phyloP scores from a whole-genome alignment of 2,329 filamentous ascomycete genomes.

The Cladosporium cucumerinum region DNA sequence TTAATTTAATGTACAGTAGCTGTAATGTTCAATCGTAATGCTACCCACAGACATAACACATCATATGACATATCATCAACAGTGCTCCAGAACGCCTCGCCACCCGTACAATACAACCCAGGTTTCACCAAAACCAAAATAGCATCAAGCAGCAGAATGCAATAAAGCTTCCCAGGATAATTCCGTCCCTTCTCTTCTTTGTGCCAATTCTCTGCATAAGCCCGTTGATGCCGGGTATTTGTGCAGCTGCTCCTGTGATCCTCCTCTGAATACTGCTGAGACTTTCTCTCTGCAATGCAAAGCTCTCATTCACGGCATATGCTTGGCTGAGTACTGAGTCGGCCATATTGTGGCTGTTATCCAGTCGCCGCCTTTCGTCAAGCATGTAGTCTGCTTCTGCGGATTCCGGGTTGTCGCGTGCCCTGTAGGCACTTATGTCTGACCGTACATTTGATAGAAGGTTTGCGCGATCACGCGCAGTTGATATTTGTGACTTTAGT shows the following conservation, averaged over 20 bases:
- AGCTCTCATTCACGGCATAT: conserved; percentile 93
- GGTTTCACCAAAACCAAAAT: conserved; percentile 65
- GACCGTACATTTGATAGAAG: conserved; percentile 85
- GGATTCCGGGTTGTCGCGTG: conserved; percentile 65
- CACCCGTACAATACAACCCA: neutral
- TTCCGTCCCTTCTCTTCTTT: conserved; percentile 90
- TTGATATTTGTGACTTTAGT: conserved; percentile 67
- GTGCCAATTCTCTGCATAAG: conserved; percentile 89
- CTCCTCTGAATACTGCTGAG: conserved; percentile 83
- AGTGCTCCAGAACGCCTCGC: conserved; percentile 13
- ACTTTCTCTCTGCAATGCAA: conserved; percentile 81
- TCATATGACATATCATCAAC: neutral
- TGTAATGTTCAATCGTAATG: neutral
- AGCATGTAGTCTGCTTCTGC: conserved; percentile 97
- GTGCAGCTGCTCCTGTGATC: conserved; percentile 83
- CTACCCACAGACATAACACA: neutral
- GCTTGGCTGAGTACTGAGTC: conserved; percentile 92
- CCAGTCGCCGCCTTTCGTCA: conserved; percentile 77
- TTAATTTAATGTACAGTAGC: conserved; percentile 1
- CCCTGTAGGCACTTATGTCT: conserved; percentile 86
- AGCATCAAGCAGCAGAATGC: conserved; percentile 87
- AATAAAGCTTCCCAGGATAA: conserved; percentile 89
- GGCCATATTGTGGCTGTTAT: conserved; percentile 83
- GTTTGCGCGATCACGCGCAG: conserved; percentile 82
- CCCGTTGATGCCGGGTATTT: conserved; percentile 88